Base-by-base conservation (phyloP, 768 basidiomycete species). In the Lactifluus hygrophoroides region DNA sequence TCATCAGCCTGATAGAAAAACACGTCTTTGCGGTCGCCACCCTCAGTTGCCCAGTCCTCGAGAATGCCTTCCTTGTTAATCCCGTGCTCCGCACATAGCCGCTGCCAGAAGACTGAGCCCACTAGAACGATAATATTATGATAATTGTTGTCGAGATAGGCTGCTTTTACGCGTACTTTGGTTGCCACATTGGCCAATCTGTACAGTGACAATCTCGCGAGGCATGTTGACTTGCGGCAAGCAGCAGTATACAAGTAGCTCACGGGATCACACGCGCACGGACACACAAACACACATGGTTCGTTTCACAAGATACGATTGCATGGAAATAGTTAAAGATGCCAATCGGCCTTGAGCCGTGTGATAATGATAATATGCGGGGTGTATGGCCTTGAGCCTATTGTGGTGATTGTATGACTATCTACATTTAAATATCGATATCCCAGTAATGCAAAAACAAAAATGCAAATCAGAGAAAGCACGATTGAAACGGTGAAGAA, bases 1-100 rank as follows among this genome's bases (percentile, higher is more conserved):
- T 99, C 96, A 70, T 99, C 96, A n/a, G 96, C 96, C 71, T 98
- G 95, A 70, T 99, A 98, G 76, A 99, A 99, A 75, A 99, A 99
- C 27, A 96, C 95, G 73, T 99, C 96, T 69, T 98, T 99, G 66
- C 96, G 80, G 73, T 99, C 96, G 9, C 91, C 91, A 19, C 90
- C 90, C 66, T 94, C 93, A 1, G 87, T 90, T 6, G 94, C 94
- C 90, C 92, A 95, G 62, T 98, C 94, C 71, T 98, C 94, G 47
- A 98, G 83, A 58, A 92, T 91, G 28, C 96, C 96, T 65, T 94
- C 89, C 57, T 88, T 87, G 70, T 82, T 94, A 75, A 99, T 98
- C 17, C 96, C 96, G 72, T 99, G 96, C 73, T 99, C 96, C 17
- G 93, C 91, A 66, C 96, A 98, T 17, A 99, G 82, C 45, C 95